These are phyloP conservation scores for Mycena pura DNA, from an alignment of 768 basidiomycete species.

Conservation along the genomic window DNA sequence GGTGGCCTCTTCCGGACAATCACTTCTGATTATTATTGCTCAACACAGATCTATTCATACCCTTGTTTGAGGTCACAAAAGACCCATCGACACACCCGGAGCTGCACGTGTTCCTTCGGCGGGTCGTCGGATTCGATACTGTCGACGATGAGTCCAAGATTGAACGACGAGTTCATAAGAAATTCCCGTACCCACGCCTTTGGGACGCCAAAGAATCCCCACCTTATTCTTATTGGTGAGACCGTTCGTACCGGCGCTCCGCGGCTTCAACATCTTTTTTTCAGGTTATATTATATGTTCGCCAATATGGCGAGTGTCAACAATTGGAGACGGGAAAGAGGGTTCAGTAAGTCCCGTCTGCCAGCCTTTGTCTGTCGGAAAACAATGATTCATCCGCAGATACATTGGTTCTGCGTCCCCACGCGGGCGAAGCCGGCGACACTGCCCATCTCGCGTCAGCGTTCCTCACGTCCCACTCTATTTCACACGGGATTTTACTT, in stretches of 20 bases:
- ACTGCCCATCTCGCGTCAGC: conserved; percentile 97
- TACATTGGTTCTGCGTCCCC: conserved; percentile 96
- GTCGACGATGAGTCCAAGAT: conserved; percentile 98
- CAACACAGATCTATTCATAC: conserved; percentile 86
- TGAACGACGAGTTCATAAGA: conserved; percentile 90
- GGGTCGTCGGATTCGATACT: conserved; percentile 96
- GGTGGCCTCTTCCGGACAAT: no score
- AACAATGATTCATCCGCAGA: conserved; percentile 54
- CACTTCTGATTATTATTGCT: no score
- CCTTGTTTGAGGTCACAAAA: conserved; percentile 95
- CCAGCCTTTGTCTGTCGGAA: background rate
- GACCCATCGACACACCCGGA: conserved; percentile 92
- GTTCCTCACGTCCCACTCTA: conserved; percentile 95
- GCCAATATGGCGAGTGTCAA: conserved; percentile 96
- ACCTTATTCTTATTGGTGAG: conserved; percentile 94
- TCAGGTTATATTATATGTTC: conserved; percentile 96
- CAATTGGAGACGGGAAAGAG: conserved; percentile 85
- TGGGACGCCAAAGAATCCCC: conserved; percentile 93
- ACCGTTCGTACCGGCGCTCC: background rate
- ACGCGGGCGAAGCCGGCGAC: conserved; percentile 97
- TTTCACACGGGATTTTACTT: conserved; percentile 98
- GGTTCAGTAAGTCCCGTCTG: conserved; percentile 83
- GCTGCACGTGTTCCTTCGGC: conserved; percentile 92
- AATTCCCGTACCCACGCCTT: conserved; percentile 88
- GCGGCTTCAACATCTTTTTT: no score